A percentile compares a stretch with the other conserved stretches of the same genome.
phyloP scores from a whole-genome alignment of 495 filamentous ascomycete genomes.

The Pyrenopolyporus hunteri region DNA sequence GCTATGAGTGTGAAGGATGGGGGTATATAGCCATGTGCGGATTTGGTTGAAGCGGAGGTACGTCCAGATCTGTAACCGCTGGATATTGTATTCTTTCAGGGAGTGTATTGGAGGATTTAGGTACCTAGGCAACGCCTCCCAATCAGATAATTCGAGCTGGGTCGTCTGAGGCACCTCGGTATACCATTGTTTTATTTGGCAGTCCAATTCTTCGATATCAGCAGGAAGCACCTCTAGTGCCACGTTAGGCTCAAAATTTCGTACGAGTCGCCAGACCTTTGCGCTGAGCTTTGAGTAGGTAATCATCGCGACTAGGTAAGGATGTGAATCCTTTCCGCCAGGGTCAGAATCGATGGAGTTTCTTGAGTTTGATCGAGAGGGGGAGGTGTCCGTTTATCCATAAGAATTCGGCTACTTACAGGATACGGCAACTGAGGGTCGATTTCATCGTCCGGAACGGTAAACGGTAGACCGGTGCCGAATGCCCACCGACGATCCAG shows the following conservation, averaged over 20 bases:
- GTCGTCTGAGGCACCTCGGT: conserved; percentile 50
- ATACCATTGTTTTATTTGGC: conserved; percentile 81
- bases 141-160: conserved; percentile 39
- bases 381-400: neutral
- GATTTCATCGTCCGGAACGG: conserved; percentile 81
- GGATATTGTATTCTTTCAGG: conserved; percentile 56
- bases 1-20: conserved; percentile 75
- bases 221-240: conserved; percentile 59
- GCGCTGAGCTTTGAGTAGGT: conserved; percentile 76
- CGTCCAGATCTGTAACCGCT: conserved; percentile 65
- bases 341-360: conserved; percentile 10
- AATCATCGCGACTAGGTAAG: conserved; percentile 80
- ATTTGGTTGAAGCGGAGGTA: conserved; percentile 79
- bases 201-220: conserved; percentile 77
- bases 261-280: conserved; percentile 77
- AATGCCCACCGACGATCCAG: conserved; percentile 84
- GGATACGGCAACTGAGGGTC: conserved; percentile 78
- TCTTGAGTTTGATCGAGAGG: neutral
- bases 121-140: conserved; percentile 41
- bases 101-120: conserved; percentile 35
- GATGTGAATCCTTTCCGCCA: conserved; percentile 65
- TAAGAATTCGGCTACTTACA: conserved; percentile 55
- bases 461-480: conserved; percentile 80
- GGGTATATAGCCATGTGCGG: conserved; percentile 81
- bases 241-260: conserved; percentile 58